phyloP scores from a whole-genome alignment of 257 asterid species.

The Gynochthodes officinalis region DNA sequence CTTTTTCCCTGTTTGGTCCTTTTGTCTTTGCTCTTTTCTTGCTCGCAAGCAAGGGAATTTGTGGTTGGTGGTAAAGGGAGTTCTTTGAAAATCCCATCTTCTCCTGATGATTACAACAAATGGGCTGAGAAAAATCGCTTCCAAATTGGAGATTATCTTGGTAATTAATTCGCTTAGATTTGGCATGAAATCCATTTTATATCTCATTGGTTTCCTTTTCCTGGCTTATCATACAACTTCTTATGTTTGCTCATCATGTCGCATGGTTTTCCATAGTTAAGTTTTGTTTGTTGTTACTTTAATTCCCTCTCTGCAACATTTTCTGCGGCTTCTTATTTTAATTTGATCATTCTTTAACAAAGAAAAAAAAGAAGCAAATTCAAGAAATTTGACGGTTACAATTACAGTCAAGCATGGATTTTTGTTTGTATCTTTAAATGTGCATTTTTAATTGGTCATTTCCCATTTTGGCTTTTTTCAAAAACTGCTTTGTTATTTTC shows the following conservation, averaged over 20 bases:
- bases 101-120: conserved; percentile 35
- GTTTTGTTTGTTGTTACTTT: no score
- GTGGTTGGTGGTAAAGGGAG: conserved; percentile 31
- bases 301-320: background rate
- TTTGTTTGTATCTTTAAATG: background rate
- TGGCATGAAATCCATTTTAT: background rate
- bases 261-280: background rate
- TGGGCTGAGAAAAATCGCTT: conserved; percentile 56
- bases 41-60: conserved; percentile 38
- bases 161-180: conserved; percentile 23
- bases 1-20: conserved; percentile 22
- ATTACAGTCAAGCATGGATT: background rate
- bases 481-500: background rate
- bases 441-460: background rate
- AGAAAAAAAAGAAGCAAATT: background rate
- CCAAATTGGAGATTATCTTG: conserved; percentile 52
- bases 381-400: background rate
- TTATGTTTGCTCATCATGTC: background rate
- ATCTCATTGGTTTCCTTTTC: background rate
- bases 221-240: background rate
- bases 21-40: conserved; percentile 16
- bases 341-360: background rate
- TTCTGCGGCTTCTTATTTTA: background rate
- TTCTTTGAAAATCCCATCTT: conserved; percentile 54
- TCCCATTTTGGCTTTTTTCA: background rate